Conservation (phyloP, 176 grass and related monocot genomes). For the Elaeis guineensis region DNA sequence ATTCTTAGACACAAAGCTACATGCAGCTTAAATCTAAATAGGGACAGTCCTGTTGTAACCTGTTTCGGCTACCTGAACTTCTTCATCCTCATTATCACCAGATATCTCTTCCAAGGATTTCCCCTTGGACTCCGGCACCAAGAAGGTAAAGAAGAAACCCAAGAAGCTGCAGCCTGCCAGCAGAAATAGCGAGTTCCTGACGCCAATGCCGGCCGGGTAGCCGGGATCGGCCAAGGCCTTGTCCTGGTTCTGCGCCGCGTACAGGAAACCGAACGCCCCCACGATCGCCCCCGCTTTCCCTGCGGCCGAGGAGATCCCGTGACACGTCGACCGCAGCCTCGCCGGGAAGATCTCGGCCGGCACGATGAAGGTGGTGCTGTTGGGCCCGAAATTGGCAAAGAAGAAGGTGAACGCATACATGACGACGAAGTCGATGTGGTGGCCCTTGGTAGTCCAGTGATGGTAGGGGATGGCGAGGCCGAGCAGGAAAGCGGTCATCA, state of each 20-base stretch:
- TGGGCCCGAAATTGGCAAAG: constrained; percentile 88
- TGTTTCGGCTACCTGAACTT: not conserved
- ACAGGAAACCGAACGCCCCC: constrained; percentile 68
- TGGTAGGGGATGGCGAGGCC: constrained; percentile 52
- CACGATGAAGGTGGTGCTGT: constrained; percentile 67
- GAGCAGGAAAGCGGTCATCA: constrained; percentile 65
- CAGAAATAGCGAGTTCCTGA: constrained; percentile 39
- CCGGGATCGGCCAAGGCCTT: constrained; percentile 21
- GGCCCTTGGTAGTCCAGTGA: constrained; percentile 36
- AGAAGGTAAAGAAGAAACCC: constrained; percentile 37
- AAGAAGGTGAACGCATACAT: constrained; percentile 67
- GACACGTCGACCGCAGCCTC: constrained; percentile 60
- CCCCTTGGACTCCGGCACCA: constrained; percentile 57
- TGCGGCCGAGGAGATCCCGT: constrained; percentile 67
- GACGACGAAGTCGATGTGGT: constrained; percentile 42
- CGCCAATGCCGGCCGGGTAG: constrained; percentile 34
- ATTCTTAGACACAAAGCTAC: no score
- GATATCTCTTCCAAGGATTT: constrained; percentile 55
- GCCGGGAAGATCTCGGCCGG: constrained; percentile 83
- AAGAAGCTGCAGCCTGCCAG: constrained; percentile 33
- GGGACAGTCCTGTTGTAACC: not conserved
- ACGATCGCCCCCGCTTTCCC: constrained; percentile 74
- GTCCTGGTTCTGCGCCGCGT: constrained; percentile 36
- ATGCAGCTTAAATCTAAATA: not conserved
- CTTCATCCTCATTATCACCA: constrained; percentile 25